Evolutionary conservation across 2,329 filamentous ascomycete species (phyloP), one percentile per base, ranked within the genome.

Genomic region (Colletotrichum paranaense): DNA sequence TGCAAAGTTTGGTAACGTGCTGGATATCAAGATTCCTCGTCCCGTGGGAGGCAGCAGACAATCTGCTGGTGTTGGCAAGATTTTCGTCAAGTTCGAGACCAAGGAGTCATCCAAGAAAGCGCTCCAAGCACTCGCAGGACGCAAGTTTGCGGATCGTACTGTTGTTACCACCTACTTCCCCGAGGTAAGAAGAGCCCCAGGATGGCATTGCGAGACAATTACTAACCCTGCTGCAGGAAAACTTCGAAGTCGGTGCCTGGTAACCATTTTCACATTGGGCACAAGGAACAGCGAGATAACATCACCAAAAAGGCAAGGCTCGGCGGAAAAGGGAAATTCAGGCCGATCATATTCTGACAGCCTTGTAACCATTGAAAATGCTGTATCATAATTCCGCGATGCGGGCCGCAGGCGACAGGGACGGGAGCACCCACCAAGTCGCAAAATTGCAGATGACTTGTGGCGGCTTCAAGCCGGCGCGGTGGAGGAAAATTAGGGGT

Each of bases 81-180:
- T 99, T 77, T 99, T 93, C 81, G 92, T 99, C 86, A 98, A 98
- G 82, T 99, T 95, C 80, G 94, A 97, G 76, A 90, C 88, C 3
- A 86, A 90, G 2, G 94, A 95, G 63, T 91, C 92, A 9, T 94
- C 96, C 24, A 92, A 93, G 75, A 95, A 94, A 79, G 97, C 97
- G 8, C 87, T 99, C 69, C 92, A 93, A 78, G 92, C 95, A n/a
- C 87, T 99, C 78, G 97, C 97, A 35, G 97, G 97, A 59, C 90
- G 97, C 76, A 98, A 98, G 82, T 99, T 99, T 81, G 94, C 95
- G 0, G 95, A 98, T 84, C 91, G 97, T 78, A 99, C 97, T 4
- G 97, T 99, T 32, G 95, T 99, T 14, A 95, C 94, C 3, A 98
- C 97, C 4, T 98, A 97, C 84, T 99, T 98, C 82, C 94, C 95